Evolutionary conservation across 148 eudicot genomes (phyloP).

Genomic region (Tetragonia tetragonoides): DNA sequence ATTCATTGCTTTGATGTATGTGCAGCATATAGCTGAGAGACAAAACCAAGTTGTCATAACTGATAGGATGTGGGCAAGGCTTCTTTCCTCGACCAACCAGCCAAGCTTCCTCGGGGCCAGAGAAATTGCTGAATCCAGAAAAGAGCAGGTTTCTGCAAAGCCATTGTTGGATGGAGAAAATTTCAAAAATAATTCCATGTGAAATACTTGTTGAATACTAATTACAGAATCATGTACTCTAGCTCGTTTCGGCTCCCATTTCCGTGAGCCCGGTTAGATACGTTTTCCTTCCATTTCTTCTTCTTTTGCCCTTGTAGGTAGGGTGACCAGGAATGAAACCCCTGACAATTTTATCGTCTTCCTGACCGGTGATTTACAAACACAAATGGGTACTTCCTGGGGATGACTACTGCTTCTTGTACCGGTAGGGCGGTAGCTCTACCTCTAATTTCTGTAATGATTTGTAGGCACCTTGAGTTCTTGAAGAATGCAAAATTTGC

Average conservation of each 20-base stretch:
- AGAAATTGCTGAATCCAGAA: slow-evolving; percentile 37
- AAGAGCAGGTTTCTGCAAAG: slow-evolving; percentile 20
- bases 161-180: slow-evolving; percentile 12
- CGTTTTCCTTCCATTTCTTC: slow-evolving; percentile 9
- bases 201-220: background rate
- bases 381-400: no score
- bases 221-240: background rate
- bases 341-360: slow-evolving; percentile 10
- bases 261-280: slow-evolving; percentile 17
- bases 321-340: slow-evolving; percentile 22
- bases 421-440: no score
- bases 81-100: slow-evolving; percentile 80
- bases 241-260: slow-evolving; percentile 1
- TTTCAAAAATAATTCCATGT: slow-evolving; percentile 9
- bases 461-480: no score
- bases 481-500: no score
- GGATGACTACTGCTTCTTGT: no score
- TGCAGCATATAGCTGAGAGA: slow-evolving; percentile 67
- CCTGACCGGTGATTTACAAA: background rate
- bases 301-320: slow-evolving; percentile 1
- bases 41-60: slow-evolving; percentile 68
- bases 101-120: slow-evolving; percentile 66
- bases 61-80: slow-evolving; percentile 92
- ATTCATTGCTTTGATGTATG: background rate
- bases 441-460: no score